Base-by-base conservation (phyloP, 306 rosid species). In the Prunus mira region DNA sequence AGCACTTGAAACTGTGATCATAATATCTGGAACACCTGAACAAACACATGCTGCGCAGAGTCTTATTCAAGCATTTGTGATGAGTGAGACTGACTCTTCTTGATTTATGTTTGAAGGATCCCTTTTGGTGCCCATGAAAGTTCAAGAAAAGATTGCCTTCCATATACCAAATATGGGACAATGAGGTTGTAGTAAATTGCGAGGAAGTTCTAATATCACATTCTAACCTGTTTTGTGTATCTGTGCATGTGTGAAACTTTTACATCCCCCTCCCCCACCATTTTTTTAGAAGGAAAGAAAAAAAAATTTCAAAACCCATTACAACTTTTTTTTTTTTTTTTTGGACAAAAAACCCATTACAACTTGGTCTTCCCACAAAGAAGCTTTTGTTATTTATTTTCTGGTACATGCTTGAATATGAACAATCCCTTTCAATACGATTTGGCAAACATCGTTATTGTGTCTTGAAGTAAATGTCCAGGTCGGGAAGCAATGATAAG, bases 21-120 rank as follows among this genome's bases (percentile, higher is more conserved):
- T 91, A 80, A 96, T 93, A 79, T 89, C 96, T 47, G 99, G 99
- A 85, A 96, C 93, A 54, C 99, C 98, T 8, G 99, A 96, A 84
- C 98, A 96, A 79, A 89, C 98, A 54, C 92, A 96, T 79, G 99
- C 99, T 68, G 99, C 99, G 10, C 99, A 96, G 66, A 93, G 98
- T 88, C 96, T 93, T 77, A 93, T 96, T 80, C 99, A 96, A 84
- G 99, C 99, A 56, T 96, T 96, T 84, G 99, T 96, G 71, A 87
- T 93, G 84, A 84, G 93, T 41, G 99, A 93, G 91, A 77, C 80
- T 12, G 93, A 96, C 81, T 88, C 91, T 71, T 69, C 88, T 66
- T 96, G 86, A 91, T 82, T 38, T 69, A 63, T 73, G 93, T 91
- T 87, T 81, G 81, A 47, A 34, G 14, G 64, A 38, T 56, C 68